Evolutionary conservation across 2,329 filamentous ascomycete genomes (phyloP).

Genomic region (Chrysoporthe austroafricana): DNA sequence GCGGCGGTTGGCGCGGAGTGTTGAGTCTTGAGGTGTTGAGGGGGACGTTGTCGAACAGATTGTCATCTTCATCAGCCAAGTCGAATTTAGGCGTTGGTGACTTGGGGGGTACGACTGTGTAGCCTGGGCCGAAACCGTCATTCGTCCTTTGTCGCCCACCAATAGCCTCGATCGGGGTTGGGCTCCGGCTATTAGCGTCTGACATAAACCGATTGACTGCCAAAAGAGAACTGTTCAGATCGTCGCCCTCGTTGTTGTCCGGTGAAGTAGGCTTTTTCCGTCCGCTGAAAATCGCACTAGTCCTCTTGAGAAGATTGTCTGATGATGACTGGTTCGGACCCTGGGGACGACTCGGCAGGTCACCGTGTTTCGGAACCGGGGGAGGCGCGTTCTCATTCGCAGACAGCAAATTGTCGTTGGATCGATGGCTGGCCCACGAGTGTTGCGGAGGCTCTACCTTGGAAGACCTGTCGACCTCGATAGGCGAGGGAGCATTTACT

Average conservation of each 20-base stretch:
- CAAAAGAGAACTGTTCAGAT: slow-evolving; percentile 58
- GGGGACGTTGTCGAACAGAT: slow-evolving; percentile 54
- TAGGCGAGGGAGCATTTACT: slow-evolving; percentile 49
- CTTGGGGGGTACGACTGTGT: slow-evolving; percentile 38
- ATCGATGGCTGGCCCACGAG: slow-evolving; percentile 57
- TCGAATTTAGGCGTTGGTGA: slow-evolving; percentile 38
- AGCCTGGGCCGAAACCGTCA: slow-evolving; percentile 38
- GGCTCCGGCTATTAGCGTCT: slow-evolving; percentile 32
- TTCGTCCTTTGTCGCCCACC: slow-evolving; percentile 43
- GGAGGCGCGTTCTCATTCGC: slow-evolving; percentile 41
- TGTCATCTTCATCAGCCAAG: slow-evolving; percentile 52
- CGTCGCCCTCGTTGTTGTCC: slow-evolving; percentile 42
- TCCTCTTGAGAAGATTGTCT: slow-evolving; percentile 39
- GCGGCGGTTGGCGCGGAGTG: slow-evolving; percentile 41
- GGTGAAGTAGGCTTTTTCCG: slow-evolving; percentile 34
- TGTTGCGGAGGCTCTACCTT: slow-evolving; percentile 52
- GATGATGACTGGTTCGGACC: slow-evolving; percentile 32
- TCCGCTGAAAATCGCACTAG: slow-evolving; percentile 36
- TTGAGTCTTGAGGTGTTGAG: slow-evolving; percentile 43
- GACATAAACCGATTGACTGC: slow-evolving; percentile 51
- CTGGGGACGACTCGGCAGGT: slow-evolving; percentile 12
- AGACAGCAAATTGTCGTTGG: slow-evolving; percentile 52
- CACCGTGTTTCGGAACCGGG: slow-evolving; percentile 45
- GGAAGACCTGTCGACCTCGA: slow-evolving; percentile 50
- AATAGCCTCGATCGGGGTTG: slow-evolving; percentile 33